These are phyloP conservation scores for Hypoxylon sp. DNA, from an alignment of 2,329 filamentous ascomycete genomes.

Conservation along the genomic window DNA sequence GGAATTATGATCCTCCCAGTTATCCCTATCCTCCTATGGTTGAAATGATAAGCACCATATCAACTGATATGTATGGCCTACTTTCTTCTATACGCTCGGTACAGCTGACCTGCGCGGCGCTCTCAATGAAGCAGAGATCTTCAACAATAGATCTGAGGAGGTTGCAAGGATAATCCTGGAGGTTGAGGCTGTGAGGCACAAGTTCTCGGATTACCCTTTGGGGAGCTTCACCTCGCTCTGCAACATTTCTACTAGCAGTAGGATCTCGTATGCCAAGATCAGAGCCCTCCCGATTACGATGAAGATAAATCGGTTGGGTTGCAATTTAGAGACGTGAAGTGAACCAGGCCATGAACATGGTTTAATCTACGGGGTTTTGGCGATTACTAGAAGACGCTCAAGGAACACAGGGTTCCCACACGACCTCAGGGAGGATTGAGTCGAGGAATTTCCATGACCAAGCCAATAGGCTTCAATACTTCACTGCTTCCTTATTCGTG, in stretches of 20 bases:
- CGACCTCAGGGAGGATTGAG: no score
- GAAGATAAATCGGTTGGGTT: constrained; percentile 97
- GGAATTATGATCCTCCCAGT: not conserved
- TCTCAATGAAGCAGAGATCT: constrained; percentile 69
- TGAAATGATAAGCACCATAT: no score
- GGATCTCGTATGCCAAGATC: constrained; percentile 98
- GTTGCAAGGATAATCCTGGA: constrained; percentile 97
- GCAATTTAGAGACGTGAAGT: not conserved
- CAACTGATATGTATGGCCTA: no score
- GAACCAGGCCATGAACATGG: not conserved
- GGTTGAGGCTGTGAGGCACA: constrained; percentile 93
- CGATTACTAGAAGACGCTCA: no score
- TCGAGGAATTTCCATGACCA: no score
- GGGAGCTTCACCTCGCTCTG: constrained; percentile 92
- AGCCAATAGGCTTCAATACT: no score
- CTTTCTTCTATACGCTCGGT: no score
- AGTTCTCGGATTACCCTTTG: constrained; percentile 95
- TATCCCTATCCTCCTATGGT: not conserved
- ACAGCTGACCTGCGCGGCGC: not conserved
- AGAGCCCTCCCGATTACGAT: constrained; percentile 98
- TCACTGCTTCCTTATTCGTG: no score
- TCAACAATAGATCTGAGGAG: constrained; percentile 93
- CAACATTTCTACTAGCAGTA: constrained; percentile 92
- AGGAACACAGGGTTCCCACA: no score
- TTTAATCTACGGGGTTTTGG: no score